A percentile compares a stretch with the other conserved stretches of the same genome.
phyloP scores from a whole-genome alignment of 306 rosid species.

The Ormosia semicastrata region DNA sequence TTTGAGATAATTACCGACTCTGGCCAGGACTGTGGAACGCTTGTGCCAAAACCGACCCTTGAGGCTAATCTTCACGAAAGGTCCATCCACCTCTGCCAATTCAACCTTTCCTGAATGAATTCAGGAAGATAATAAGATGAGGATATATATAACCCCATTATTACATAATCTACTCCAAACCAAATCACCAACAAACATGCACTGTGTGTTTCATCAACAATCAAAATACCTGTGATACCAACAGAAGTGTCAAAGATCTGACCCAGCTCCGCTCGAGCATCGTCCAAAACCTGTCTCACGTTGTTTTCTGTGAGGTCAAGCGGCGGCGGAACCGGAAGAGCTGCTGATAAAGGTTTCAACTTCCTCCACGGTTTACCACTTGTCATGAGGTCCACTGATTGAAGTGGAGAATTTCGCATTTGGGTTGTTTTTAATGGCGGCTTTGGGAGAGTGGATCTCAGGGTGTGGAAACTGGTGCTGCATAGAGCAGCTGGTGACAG shows the following conservation, averaged over 20 bases:
- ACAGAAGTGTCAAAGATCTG: conserved; percentile 81
- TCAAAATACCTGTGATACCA: conserved; percentile 74
- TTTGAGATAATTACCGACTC: conserved; percentile 76
- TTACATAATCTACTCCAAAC: not conserved
- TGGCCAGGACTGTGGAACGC: conserved; percentile 70
- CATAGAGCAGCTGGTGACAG: not conserved
- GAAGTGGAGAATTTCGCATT: conserved; percentile 15
- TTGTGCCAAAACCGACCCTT: conserved; percentile 95
- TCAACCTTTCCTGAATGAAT: conserved; percentile 58
- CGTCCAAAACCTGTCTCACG: conserved; percentile 56
- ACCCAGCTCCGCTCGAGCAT: conserved; percentile 70
- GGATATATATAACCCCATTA: not conserved
- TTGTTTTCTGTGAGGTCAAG: conserved; percentile 83
- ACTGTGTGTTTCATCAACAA: not conserved
- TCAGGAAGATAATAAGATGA: not conserved
- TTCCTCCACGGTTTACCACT: not conserved
- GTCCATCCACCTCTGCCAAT: conserved; percentile 81
- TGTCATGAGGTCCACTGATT: not conserved
- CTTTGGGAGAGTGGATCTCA: not conserved
- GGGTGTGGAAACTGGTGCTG: not conserved
- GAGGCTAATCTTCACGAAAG: conserved; percentile 81
- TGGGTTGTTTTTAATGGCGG: not conserved
- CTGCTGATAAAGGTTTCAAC: conserved; percentile 41
- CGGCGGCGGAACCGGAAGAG: conserved; percentile 48
- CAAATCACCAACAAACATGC: not conserved